phyloP scores from a whole-genome alignment of 495 filamentous ascomycete species.

The Penicillium waksmanii region DNA sequence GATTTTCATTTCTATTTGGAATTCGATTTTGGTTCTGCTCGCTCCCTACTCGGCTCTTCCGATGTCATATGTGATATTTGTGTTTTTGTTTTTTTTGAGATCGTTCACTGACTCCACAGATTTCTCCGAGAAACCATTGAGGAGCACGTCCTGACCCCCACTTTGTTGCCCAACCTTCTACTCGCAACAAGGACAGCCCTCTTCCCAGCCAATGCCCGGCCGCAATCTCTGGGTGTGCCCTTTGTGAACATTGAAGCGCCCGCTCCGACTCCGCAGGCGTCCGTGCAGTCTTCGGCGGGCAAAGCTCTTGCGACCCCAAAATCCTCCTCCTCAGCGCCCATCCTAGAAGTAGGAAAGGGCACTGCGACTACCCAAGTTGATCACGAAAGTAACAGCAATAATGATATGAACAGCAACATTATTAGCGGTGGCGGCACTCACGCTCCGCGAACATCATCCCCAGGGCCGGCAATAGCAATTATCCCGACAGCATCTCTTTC shows the following conservation, averaged over 20 bases:
- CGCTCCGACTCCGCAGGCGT: conserved; percentile 34
- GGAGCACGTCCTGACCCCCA: conserved; percentile 65
- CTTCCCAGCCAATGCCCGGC: conserved; percentile 76
- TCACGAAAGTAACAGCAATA: not conserved
- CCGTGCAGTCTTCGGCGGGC: conserved; percentile 32
- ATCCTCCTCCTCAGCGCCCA: not conserved
- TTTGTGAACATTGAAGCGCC: conserved; percentile 26
- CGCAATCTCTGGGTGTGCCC: conserved; percentile 27
- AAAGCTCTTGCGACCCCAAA: conserved; percentile 15
- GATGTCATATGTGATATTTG: conserved; percentile 32
- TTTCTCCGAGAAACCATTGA: conserved; percentile 74
- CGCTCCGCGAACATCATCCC: conserved; percentile 5
- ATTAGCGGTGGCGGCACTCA: conserved; percentile 16
- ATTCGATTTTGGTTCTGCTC: conserved; percentile 13
- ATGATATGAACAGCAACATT: conserved; percentile 19
- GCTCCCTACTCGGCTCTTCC: conserved; percentile 13
- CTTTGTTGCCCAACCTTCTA: conserved; percentile 73
- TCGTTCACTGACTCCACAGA: conserved; percentile 50
- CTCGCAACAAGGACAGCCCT: conserved; percentile 70
- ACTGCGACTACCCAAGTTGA: not conserved
- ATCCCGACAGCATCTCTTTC: not conserved
- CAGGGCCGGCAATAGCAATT: conserved; percentile 1
- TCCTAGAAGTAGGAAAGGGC: conserved; percentile 14
- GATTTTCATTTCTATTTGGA: conserved; percentile 21
- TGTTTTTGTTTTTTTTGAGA: conserved; percentile 9